These are phyloP conservation scores for Cronartium ribicola DNA, from an alignment of 1,284 basidiomycete genomes.

Conservation along the genomic window DNA sequence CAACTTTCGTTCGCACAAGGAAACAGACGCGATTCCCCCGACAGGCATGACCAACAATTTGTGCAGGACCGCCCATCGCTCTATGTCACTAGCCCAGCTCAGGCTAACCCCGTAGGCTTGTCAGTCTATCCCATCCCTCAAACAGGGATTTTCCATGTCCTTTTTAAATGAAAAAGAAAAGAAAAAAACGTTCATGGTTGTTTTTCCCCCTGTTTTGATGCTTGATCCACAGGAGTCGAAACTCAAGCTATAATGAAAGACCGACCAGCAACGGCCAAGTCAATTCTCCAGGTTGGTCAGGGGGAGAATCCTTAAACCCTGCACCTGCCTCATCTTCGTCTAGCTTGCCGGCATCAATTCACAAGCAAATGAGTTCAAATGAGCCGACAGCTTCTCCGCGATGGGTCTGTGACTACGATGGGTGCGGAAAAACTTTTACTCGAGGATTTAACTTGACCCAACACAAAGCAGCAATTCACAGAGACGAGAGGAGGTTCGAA, in stretches of 20 bases:
- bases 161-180: too few relatives aligned
- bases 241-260: not conserved
- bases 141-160: too few relatives aligned
- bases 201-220: too few relatives aligned
- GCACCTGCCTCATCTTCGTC: not conserved
- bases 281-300: not conserved
- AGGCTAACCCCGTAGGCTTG: too few relatives aligned
- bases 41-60: too few relatives aligned
- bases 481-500: constrained; percentile 36
- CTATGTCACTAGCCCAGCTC: too few relatives aligned
- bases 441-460: constrained; percentile 39
- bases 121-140: too few relatives aligned
- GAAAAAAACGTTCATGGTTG: too few relatives aligned
- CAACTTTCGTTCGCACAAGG: not conserved
- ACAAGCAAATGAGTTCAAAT: not conserved
- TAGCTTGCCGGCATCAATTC: not conserved
- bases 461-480: constrained; percentile 38
- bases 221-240: not conserved
- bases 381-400: not conserved
- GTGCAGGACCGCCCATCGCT: too few relatives aligned
- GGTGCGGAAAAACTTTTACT: constrained; percentile 39
- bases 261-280: not conserved
- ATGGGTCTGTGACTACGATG: constrained; percentile 6
- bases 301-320: not conserved
- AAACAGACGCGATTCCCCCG: too few relatives aligned